Percentiles rank a stretch among this genome's conserved stretches.
Evolutionary conservation across 495 filamentous ascomycete species (phyloP).

Genomic region (Talaromyces thailandensis): DNA sequence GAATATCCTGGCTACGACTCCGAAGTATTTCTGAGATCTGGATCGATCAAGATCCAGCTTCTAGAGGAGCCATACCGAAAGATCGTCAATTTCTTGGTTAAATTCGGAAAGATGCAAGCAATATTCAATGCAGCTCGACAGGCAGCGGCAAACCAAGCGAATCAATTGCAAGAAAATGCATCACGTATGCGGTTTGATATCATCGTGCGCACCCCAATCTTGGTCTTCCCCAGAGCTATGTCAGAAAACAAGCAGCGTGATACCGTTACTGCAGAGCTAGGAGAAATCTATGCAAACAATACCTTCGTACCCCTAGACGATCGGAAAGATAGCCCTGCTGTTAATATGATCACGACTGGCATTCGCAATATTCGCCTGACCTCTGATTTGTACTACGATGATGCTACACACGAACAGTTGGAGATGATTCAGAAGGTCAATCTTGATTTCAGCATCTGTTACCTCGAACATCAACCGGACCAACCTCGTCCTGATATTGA

Average conservation of each 20-base stretch:
- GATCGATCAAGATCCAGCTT: slow-evolving; percentile 94
- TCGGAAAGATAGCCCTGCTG: slow-evolving; percentile 56
- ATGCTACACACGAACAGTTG: slow-evolving; percentile 67
- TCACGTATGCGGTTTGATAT: slow-evolving; percentile 90
- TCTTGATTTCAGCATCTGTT: slow-evolving; percentile 81
- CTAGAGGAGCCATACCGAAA: slow-evolving; percentile 95
- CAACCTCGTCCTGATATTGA: slow-evolving; percentile 83
- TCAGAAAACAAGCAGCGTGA: slow-evolving; percentile 58
- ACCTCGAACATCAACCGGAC: slow-evolving; percentile 72
- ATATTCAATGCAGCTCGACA: slow-evolving; percentile 96
- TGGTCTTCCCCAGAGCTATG: slow-evolving; percentile 80
- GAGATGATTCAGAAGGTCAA: slow-evolving; percentile 97
- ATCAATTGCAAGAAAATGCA: slow-evolving; percentile 80
- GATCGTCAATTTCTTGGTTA: slow-evolving; percentile 94
- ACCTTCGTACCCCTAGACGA: slow-evolving; percentile 77
- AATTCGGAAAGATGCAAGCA: slow-evolving; percentile 98
- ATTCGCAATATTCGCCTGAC: slow-evolving; percentile 87
- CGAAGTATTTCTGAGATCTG: slow-evolving; percentile 77
- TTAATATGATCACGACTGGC: slow-evolving; percentile 83
- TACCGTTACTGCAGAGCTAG: slow-evolving; percentile 82
- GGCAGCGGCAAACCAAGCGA: slow-evolving; percentile 91
- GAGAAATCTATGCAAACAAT: slow-evolving; percentile 95
- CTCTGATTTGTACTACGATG: slow-evolving; percentile 76
- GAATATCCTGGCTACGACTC: slow-evolving; percentile 92
- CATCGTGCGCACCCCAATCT: slow-evolving; percentile 84